Conservation (phyloP, 441 rosid species). For the Eruca vesicaria region DNA sequence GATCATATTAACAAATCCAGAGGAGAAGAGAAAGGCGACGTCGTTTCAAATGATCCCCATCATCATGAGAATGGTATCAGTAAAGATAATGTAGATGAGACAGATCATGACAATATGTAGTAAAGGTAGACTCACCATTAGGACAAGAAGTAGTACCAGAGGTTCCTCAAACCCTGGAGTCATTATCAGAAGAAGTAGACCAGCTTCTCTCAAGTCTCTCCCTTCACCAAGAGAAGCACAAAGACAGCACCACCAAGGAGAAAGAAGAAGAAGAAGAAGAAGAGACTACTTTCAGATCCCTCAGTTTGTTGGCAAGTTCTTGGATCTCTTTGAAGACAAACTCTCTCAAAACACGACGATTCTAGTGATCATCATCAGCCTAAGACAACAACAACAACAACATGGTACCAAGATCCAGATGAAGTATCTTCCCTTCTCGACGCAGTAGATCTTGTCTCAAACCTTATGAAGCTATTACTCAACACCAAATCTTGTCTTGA, state of each 20-base stretch:
- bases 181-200: constrained; percentile 53
- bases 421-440: constrained; percentile 47
- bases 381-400: constrained; percentile 39
- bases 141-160: not conserved
- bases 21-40: constrained; percentile 8
- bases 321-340: constrained; percentile 58
- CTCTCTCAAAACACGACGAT: constrained; percentile 38
- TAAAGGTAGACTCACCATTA: constrained; percentile 17
- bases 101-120: constrained; percentile 21
- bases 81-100: constrained; percentile 9
- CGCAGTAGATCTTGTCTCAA: constrained; percentile 49
- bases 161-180: constrained; percentile 42
- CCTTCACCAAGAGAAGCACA: constrained; percentile 29
- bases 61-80: not conserved
- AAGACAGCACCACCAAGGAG: constrained; percentile 3
- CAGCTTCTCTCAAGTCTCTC: constrained; percentile 38
- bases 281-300: constrained; percentile 41
- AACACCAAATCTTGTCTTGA: constrained; percentile 39
- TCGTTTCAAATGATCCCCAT: not conserved
- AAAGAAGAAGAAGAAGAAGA: not conserved
- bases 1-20: constrained; percentile 6
- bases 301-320: constrained; percentile 48
- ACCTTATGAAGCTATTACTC: constrained; percentile 36
- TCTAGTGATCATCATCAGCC: constrained; percentile 36
- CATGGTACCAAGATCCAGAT: constrained; percentile 39